Conservation (phyloP, 176 grass and related monocot genomes). For the Pontederia crassipes region DNA sequence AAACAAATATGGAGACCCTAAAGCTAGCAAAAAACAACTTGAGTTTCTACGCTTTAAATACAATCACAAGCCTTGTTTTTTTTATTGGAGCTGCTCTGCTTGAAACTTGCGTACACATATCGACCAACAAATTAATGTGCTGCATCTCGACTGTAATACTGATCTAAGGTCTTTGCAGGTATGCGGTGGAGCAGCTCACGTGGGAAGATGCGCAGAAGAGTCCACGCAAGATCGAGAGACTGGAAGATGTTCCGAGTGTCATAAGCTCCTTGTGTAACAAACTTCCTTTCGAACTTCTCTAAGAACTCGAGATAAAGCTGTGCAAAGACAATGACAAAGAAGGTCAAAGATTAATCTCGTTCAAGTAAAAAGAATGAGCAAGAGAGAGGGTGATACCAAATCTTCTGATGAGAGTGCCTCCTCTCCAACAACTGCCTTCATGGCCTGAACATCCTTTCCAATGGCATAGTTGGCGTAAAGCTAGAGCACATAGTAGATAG, state of each 20-base stretch:
- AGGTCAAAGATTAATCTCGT: not conserved
- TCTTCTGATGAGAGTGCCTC: conserved; percentile 98
- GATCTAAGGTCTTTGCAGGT: conserved; percentile 75
- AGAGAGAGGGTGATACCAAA: conserved; percentile 42
- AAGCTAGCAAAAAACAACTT: not conserved
- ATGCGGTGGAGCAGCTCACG: conserved; percentile 80
- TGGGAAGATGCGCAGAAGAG: conserved; percentile 81
- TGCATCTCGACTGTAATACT: conserved; percentile 71
- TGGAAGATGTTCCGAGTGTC: conserved; percentile 94
- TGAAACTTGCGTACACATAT: conserved; percentile 1
- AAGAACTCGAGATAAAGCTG: conserved; percentile 96
- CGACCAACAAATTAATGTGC: conserved; percentile 32
- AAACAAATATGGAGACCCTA: not conserved
- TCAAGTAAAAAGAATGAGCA: no score
- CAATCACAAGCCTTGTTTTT: not conserved
- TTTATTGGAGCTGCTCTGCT: not conserved
- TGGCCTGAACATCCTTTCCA: conserved; percentile 99
- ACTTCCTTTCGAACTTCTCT: conserved; percentile 93
- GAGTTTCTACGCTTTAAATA: conserved; percentile 5
- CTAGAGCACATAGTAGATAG: conserved; percentile 27
- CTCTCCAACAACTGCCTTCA: conserved; percentile 99
- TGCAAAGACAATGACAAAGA: conserved; percentile 11
- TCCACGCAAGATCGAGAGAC: conserved; percentile 91
- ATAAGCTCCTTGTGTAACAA: conserved; percentile 78
- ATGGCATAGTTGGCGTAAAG: conserved; percentile 99